Evolutionary conservation across 257 asterid genomes (phyloP), one percentile per base, ranked within the genome.

Genomic region (Verbena officinalis): DNA sequence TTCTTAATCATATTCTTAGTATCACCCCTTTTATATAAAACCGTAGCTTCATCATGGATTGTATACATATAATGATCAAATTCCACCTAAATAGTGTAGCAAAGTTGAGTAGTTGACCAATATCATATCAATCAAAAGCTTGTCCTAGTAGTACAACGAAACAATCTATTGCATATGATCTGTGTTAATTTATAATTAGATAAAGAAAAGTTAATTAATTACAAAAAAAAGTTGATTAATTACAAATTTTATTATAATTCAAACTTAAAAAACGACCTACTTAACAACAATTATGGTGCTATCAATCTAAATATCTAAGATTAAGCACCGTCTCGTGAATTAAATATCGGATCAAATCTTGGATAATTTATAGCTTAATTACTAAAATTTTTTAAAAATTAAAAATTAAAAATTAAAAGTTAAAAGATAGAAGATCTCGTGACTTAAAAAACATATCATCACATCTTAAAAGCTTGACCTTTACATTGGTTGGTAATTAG

Each of bases 401-500:
- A 36, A 36, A 3, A 4, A 36, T 2, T 4, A 3, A 36, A 36
- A 7, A 36, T 9, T 5, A 36, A 36, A 3, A 36, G 36, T 3
- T 2, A 45, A 38, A 19, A 12, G 6, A 14, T 17, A 3, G 17
- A 34, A 36, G 9, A 64, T 39, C 8, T 51, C 7, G 15, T 38
- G 51, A 52, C 43, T 30, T 38, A 10, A 55, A 43, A 24, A 43
- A 15, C n/a, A 34, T n/a, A 52, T 52, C 40, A 12, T 60, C 55
- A 23, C 21, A 53, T 7, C 15, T 38, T 15, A 16, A 24, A 7
- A 14, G 19, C 27, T 17, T 27, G 24, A 4, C n/a, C 23, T n/a
- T 60, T 43, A 40, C 55, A 44, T 55, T 55, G 27, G 58, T 65
- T 16, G 59, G 62, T 52, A 65, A 52, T 23, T 7, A 16, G 70